A percentile compares a stretch with the other conserved stretches of the same genome.
phyloP scores from a whole-genome alignment of 1,139 yeast genomes.

The Nematodospora anomalae region DNA sequence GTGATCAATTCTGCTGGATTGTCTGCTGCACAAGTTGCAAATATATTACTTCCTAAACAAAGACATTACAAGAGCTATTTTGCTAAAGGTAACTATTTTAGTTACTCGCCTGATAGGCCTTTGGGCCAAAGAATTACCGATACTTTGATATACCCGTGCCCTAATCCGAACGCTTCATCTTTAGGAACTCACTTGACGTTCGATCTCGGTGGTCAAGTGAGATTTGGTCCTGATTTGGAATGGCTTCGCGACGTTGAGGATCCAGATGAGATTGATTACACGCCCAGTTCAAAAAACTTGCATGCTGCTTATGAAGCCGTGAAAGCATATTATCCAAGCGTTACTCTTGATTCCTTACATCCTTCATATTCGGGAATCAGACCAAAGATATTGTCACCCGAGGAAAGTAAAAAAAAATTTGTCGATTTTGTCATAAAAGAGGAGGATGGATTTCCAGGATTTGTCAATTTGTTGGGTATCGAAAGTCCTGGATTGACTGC shows the following conservation, averaged over 20 bases:
- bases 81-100: slow-evolving; percentile 84
- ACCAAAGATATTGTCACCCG: slow-evolving; percentile 63
- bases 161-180: slow-evolving; percentile 68
- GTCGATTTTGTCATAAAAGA: slow-evolving; percentile 73
- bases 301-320: slow-evolving; percentile 61
- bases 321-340: slow-evolving; percentile 58
- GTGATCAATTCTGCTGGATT: slow-evolving; percentile 81
- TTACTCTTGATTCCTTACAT: slow-evolving; percentile 50
- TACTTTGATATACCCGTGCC: slow-evolving; percentile 73
- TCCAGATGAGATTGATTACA: slow-evolving; percentile 44
- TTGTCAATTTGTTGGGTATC: slow-evolving; percentile 75
- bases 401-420: slow-evolving; percentile 42
- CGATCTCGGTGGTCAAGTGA: slow-evolving; percentile 75
- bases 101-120: slow-evolving; percentile 49
- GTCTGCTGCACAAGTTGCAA: slow-evolving; percentile 67
- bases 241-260: slow-evolving; percentile 57
- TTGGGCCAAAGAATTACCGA: slow-evolving; percentile 29
- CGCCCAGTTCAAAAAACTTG: slow-evolving; percentile 49
- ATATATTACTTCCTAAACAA: slow-evolving; percentile 63
- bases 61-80: slow-evolving; percentile 60
- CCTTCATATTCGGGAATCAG: slow-evolving; percentile 82
- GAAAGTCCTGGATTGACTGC: slow-evolving; percentile 91
- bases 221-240: slow-evolving; percentile 89
- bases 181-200: slow-evolving; percentile 86
- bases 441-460: slow-evolving; percentile 69